These are phyloP conservation scores for Corylus heterophylla DNA, from an alignment of 306 rosid species.

Conservation along the genomic window DNA sequence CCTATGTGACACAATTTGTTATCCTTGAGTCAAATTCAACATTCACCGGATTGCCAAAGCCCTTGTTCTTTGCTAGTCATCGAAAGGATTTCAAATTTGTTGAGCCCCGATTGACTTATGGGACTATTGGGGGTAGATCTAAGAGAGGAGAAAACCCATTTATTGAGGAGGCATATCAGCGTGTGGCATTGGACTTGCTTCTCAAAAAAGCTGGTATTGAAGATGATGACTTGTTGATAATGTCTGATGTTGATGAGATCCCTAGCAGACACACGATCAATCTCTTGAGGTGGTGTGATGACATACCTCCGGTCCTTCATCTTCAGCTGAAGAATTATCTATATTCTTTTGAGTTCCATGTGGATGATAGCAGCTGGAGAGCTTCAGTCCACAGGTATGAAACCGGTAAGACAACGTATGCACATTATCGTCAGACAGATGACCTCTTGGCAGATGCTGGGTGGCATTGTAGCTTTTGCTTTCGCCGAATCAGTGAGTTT, in stretches of 20 bases:
- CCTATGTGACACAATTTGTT: constrained; percentile 82
- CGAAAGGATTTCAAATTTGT: constrained; percentile 70
- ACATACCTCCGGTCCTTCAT: constrained; percentile 71
- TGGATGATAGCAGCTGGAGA: constrained; percentile 96
- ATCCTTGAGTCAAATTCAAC: constrained; percentile 95
- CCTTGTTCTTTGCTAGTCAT: constrained; percentile 57
- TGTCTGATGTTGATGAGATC: constrained; percentile 99
- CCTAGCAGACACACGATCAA: constrained; percentile 96
- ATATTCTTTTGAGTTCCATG: constrained; percentile 84
- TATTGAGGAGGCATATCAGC: constrained; percentile 96
- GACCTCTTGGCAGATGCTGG: constrained; percentile 88
- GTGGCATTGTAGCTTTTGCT: constrained; percentile 99
- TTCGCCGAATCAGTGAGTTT: constrained; percentile 82
- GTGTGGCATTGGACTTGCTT: constrained; percentile 89
- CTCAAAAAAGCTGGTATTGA: constrained; percentile 85
- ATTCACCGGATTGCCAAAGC: constrained; percentile 79
- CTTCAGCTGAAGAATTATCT: constrained; percentile 90
- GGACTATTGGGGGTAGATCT: constrained; percentile 77
- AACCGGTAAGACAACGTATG: constrained; percentile 74
- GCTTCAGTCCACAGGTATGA: constrained; percentile 85
- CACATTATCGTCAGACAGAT: constrained; percentile 92
- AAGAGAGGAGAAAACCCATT: constrained; percentile 93
- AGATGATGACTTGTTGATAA: constrained; percentile 91
- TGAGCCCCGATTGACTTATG: constrained; percentile 81
- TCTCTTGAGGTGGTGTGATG: constrained; percentile 96